These are phyloP conservation scores for Candida glucosophila DNA, from an alignment of 1,139 yeast species.

Conservation along the genomic window DNA sequence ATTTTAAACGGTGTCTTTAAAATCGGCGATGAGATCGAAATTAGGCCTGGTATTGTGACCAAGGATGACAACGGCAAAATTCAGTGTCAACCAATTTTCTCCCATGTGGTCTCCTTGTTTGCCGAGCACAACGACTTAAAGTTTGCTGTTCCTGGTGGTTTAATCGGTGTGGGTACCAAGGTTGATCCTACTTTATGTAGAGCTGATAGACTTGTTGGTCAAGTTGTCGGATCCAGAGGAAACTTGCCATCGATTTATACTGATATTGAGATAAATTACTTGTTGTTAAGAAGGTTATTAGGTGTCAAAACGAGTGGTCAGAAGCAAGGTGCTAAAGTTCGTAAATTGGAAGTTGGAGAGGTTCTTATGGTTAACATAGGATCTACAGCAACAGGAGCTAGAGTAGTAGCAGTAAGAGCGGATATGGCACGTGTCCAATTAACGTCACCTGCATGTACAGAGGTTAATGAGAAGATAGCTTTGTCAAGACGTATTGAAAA, in stretches of 20 bases:
- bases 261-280: slow-evolving; percentile 95
- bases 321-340: slow-evolving; percentile 88
- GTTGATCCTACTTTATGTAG: slow-evolving; percentile 98
- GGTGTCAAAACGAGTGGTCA: slow-evolving; percentile 99
- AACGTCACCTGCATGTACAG: slow-evolving; percentile 98
- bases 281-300: slow-evolving; percentile 88
- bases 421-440: slow-evolving; percentile 98
- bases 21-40: slow-evolving; percentile 96
- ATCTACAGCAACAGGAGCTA: slow-evolving; percentile 98
- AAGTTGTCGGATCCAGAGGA: slow-evolving; percentile 97
- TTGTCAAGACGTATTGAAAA: slow-evolving; percentile 97
- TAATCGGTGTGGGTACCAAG: slow-evolving; percentile 98
- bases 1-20: slow-evolving; percentile 94
- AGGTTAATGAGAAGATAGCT: slow-evolving; percentile 95
- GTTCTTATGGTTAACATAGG: slow-evolving; percentile 99
- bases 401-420: slow-evolving; percentile 95
- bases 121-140: slow-evolving; percentile 97
- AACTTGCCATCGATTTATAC: slow-evolving; percentile 92
- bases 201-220: slow-evolving; percentile 98
- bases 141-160: slow-evolving; percentile 99
- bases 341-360: slow-evolving; percentile 89
- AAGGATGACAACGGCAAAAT: slow-evolving; percentile 89
- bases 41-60: slow-evolving; percentile 97
- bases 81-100: slow-evolving; percentile 92
- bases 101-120: slow-evolving; percentile 85